These are phyloP conservation scores for Cercospora sp. DNA, from an alignment of 2,329 filamentous ascomycete genomes.

Conservation along the genomic window DNA sequence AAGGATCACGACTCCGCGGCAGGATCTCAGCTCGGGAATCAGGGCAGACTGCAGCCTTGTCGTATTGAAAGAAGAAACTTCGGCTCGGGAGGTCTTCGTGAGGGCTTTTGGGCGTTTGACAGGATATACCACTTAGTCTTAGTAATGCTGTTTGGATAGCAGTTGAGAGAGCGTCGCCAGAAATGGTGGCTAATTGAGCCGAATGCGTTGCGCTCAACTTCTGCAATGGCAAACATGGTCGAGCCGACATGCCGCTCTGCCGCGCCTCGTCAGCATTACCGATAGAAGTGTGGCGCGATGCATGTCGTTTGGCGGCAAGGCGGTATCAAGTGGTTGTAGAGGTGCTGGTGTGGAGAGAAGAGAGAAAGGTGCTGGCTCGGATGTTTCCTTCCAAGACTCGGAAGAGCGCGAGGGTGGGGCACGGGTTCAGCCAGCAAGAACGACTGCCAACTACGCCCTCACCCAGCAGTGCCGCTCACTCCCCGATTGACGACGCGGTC, in stretches of 20 bases:
- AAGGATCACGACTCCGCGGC: neutral
- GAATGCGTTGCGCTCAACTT: neutral
- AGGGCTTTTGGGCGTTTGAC: neutral
- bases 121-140: constrained; percentile 1
- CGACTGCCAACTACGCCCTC: neutral
- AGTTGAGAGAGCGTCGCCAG: neutral
- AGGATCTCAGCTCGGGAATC: neutral
- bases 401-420: constrained; percentile 1
- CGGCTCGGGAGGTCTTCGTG: neutral
- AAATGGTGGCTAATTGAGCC: neutral
- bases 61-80: neutral
- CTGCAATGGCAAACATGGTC: neutral
- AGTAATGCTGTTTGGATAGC: neutral
- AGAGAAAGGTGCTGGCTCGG: neutral
- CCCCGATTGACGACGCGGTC: neutral
- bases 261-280: neutral
- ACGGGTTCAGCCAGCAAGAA: neutral
- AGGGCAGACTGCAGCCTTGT: neutral
- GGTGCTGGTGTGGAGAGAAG: neutral
- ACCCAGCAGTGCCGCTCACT: neutral
- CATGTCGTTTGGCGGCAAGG: neutral
- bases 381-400: constrained; percentile 1
- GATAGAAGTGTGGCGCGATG: neutral
- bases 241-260: neutral
- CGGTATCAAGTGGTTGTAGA: neutral